Evolutionary conservation across 805 yeast genomes (phyloP).

Genomic region (Candida saitoana): DNA sequence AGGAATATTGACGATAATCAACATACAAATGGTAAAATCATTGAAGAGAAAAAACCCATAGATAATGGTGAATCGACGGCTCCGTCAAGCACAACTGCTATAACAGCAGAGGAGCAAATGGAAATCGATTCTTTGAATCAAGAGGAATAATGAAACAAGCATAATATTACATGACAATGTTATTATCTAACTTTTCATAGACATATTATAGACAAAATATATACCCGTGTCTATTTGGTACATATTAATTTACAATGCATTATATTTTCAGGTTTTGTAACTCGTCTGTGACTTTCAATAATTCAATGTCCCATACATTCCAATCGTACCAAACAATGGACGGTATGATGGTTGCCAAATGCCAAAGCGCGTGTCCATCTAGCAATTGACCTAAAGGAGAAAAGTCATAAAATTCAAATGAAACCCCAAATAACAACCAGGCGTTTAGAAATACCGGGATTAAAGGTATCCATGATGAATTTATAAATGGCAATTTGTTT

Average conservation of each 20-base stretch:
- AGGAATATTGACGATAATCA: slow-evolving; percentile 8
- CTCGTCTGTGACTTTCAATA: slow-evolving; percentile 16
- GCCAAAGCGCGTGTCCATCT: slow-evolving; percentile 96
- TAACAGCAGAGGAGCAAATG: slow-evolving; percentile 1
- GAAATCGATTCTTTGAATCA: slow-evolving; percentile 4
- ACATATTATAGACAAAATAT: neutral
- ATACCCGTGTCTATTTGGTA: neutral
- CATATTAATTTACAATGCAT: neutral
- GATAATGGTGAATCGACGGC: neutral
- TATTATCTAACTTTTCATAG: too few relatives aligned
- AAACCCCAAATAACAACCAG: slow-evolving; percentile 29
- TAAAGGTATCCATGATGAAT: slow-evolving; percentile 27
- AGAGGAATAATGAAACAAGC: too few relatives aligned
- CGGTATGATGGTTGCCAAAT: slow-evolving; percentile 80
- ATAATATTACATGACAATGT: too few relatives aligned
- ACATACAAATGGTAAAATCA: neutral
- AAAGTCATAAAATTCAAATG: slow-evolving; percentile 35
- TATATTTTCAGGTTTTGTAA: slow-evolving; percentile 4
- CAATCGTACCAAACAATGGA: slow-evolving; percentile 69
- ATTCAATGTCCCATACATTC: slow-evolving; percentile 44
- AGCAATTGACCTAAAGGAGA: slow-evolving; percentile 25
- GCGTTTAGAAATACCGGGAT: slow-evolving; percentile 32
- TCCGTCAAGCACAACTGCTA: neutral
- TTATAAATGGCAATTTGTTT: slow-evolving; percentile 25
- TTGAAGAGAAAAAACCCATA: neutral